Conservation (phyloP, 83 land plant genomes). For the Picea engelmannii region DNA sequence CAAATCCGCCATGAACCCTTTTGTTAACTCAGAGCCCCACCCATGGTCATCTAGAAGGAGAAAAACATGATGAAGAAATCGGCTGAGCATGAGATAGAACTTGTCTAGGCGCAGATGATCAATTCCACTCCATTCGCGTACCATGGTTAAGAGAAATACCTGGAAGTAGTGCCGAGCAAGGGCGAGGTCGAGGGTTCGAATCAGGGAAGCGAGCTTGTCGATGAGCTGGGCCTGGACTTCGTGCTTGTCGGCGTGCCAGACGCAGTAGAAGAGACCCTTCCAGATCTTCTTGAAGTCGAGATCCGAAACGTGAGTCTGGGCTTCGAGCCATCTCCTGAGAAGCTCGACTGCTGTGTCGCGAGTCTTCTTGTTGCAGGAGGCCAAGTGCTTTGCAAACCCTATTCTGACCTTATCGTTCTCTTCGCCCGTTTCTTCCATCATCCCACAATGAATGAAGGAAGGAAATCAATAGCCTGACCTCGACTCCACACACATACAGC, state of each 20-base stretch:
- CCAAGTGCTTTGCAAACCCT: constrained; percentile 60
- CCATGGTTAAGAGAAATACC: constrained; percentile 58
- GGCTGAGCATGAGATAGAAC: too few relatives aligned
- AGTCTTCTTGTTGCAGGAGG: constrained; percentile 56
- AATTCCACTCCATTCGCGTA: constrained; percentile 94
- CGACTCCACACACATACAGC: too few relatives aligned
- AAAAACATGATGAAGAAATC: too few relatives aligned
- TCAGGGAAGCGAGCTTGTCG: constrained; percentile 55
- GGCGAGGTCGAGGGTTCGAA: constrained; percentile 33
- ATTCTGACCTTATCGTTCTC: not conserved
- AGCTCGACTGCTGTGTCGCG: constrained; percentile 60
- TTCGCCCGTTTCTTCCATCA: not conserved
- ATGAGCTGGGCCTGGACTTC: constrained; percentile 62
- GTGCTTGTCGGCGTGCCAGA: constrained; percentile 93
- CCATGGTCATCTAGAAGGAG: too few relatives aligned
- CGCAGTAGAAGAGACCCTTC: constrained; percentile 94
- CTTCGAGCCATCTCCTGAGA: constrained; percentile 57
- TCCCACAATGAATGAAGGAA: too few relatives aligned
- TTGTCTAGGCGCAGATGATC: constrained; percentile 19
- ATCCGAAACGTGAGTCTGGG: constrained; percentile 43
- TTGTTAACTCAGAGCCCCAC: too few relatives aligned
- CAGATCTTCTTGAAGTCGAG: constrained; percentile 78
- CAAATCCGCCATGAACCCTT: too few relatives aligned
- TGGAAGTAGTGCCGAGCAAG: constrained; percentile 49
- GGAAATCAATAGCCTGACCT: too few relatives aligned